phyloP scores from a whole-genome alignment of 768 basidiomycete genomes.

The Mycena latifolia region DNA sequence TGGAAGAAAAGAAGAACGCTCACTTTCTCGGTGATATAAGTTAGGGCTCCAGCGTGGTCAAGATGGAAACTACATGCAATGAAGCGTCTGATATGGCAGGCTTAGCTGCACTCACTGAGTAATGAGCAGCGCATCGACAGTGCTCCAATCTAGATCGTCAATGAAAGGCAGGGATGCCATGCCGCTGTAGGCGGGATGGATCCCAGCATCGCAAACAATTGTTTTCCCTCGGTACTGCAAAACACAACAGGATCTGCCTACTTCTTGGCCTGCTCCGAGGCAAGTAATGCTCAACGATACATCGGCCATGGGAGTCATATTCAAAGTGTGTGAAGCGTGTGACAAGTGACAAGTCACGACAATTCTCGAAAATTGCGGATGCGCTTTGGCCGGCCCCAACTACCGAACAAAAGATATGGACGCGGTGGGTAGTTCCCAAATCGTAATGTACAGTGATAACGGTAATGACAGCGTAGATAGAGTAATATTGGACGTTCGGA shows the following conservation, averaged over 20 bases:
- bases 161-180: conserved; percentile 97
- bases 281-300: conserved; percentile 86
- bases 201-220: conserved; percentile 95
- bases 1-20: conserved; percentile 29
- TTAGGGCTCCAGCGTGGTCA: conserved; percentile 96
- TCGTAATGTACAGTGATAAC: too few species aligned
- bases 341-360: too few species aligned
- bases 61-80: conserved; percentile 98
- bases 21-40: conserved; percentile 98
- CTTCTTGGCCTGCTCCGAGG: conserved; percentile 97
- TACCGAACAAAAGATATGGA: too few species aligned
- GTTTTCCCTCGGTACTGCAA: conserved; percentile 94
- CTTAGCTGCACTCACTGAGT: conserved; percentile 81
- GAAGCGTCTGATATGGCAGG: conserved; percentile 1
- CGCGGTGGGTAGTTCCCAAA: too few species aligned
- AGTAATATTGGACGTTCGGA: too few species aligned
- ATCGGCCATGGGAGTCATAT: conserved; percentile 59
- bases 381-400: too few species aligned
- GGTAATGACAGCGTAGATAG: background rate
- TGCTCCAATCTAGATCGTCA: conserved; percentile 98
- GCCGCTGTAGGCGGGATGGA: conserved; percentile 97
- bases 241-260: conserved; percentile 97
- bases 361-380: too few species aligned
- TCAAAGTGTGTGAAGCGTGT: too few species aligned
- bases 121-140: conserved; percentile 94